Conservation (phyloP, 352 stramenopile genomes). For the Globisporangium iwayamae region DNA sequence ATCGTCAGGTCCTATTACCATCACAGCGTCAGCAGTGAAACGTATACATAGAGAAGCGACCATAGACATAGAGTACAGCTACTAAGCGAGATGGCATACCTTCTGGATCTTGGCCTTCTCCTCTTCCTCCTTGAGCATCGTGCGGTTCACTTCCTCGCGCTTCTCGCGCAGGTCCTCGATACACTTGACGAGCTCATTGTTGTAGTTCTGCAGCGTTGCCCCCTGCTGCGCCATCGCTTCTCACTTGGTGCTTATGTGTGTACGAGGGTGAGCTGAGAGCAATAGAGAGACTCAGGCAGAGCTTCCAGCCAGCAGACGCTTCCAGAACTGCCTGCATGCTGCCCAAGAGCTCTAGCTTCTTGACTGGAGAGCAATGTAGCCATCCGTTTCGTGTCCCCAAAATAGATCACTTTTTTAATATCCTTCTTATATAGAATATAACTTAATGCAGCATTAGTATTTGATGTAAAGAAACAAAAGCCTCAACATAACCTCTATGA, state of each 20-base stretch:
- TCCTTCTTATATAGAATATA: too few relatives aligned
- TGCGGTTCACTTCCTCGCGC: constrained; percentile 88
- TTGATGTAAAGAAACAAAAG: too few relatives aligned
- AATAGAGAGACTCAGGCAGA: constrained; percentile 3
- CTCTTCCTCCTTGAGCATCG: constrained; percentile 93
- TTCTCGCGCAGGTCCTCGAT: constrained; percentile 93
- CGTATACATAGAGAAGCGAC: not conserved
- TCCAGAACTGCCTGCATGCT: not conserved
- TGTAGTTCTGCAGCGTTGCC: constrained; percentile 94
- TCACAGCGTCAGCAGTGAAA: not conserved
- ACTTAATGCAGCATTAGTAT: too few relatives aligned
- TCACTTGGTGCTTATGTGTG: not conserved
- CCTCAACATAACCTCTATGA: too few relatives aligned
- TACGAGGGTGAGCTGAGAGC: not conserved
- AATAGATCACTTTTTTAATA: not conserved
- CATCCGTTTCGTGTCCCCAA: constrained; percentile 1
- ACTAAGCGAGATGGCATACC: constrained; percentile 16
- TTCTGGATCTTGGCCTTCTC: constrained; percentile 95
- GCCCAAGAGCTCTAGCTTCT: not conserved
- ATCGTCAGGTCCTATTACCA: constrained; percentile 78
- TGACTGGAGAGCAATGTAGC: not conserved
- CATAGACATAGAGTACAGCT: not conserved
- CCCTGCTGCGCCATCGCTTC: constrained; percentile 86
- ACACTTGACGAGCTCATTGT: constrained; percentile 95
- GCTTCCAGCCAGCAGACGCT: not conserved